Percentiles rank a stretch among this genome's conserved stretches.
Evolutionary conservation across 768 basidiomycete species (phyloP).

Genomic region (Boletellus ananiceps): DNA sequence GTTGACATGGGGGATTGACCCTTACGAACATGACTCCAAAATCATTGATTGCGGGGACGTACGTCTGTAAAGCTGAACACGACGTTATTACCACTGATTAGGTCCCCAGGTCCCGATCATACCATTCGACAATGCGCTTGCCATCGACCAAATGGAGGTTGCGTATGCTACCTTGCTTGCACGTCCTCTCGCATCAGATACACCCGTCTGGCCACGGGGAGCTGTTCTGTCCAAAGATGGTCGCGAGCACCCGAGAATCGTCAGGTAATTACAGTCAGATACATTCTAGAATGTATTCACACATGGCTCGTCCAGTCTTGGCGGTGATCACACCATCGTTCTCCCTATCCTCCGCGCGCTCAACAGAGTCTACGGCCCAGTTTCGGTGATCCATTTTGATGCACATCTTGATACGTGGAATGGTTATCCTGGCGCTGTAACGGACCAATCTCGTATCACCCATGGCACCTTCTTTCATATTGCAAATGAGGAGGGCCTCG

Average conservation of each 20-base stretch:
- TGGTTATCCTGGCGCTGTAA: constrained; percentile 36
- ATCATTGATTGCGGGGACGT: constrained; percentile 87
- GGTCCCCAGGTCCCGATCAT: constrained; percentile 59
- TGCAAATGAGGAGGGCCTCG: constrained; percentile 72
- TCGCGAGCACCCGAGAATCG: constrained; percentile 65
- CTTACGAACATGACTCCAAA: constrained; percentile 52
- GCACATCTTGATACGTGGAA: constrained; percentile 66
- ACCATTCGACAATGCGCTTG: constrained; percentile 79
- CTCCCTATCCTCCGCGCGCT: constrained; percentile 81
- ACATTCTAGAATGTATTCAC: not conserved
- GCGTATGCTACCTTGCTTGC: constrained; percentile 74
- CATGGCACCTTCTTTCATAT: constrained; percentile 87
- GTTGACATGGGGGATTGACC: constrained; percentile 66
- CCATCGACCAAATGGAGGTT: constrained; percentile 82
- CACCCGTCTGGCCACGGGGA: constrained; percentile 22
- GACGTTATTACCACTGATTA: not conserved
- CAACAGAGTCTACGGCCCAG: constrained; percentile 73
- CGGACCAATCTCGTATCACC: constrained; percentile 63
- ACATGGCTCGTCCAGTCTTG: constrained; percentile 36
- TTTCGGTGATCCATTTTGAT: constrained; percentile 83
- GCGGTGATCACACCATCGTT: constrained; percentile 88
- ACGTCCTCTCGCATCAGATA: constrained; percentile 40
- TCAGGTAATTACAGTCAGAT: constrained; percentile 41
- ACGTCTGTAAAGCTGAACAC: not conserved
- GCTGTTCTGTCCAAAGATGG: constrained; percentile 50